Evolutionary conservation across 78 protist genomes (phyloP), one percentile per base, ranked within the genome.

Genomic region (Dictyostelium firmibasis): DNA sequence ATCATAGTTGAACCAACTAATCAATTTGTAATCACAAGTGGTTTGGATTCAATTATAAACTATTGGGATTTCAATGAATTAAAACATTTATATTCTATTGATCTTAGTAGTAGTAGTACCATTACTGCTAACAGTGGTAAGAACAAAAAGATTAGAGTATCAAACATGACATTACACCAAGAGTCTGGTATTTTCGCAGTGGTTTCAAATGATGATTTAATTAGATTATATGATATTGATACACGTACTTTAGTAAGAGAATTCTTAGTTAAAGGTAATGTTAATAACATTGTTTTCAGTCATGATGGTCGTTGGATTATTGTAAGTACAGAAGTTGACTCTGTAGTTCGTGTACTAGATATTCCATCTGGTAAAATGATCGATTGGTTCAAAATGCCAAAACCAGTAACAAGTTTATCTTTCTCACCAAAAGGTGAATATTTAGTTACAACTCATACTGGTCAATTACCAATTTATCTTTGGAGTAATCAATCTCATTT

Each of bases 401-500:
- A 57, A 36, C 88, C 95, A 10, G 91, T 87, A 6, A 87, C 95
- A 5, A 74, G 94, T 18, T 3, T 96, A 27, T 1, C 82, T 8
- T 94, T 93, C 85, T 27, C 81, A 3, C 95, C 96, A 25, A 23
- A 41, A 18, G 95, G 96, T 60, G 92, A 88, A 33, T 87, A 72
- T 38, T 53, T 96, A 27, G 47, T 43, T n/a, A 89, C 98, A 13
- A 83, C 98, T 16, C 96, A 91, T 76, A 67, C 69, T 25, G 89
- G 53, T 43, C 53, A 83, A 23, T 29, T 43, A 10, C 86, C 91
- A 14, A 62, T 96, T 3, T 81, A 77, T 84, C 70, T 96, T 8
- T 96, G 98, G 96, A 47, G 86, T 38, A 85, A 96, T 74, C 96
- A 91, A 86, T 20, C 83, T 20, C 83, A 83, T 44, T 96, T 96